Conservation (phyloP, 208 protist genomes). For the Crithidia fasciculata region DNA sequence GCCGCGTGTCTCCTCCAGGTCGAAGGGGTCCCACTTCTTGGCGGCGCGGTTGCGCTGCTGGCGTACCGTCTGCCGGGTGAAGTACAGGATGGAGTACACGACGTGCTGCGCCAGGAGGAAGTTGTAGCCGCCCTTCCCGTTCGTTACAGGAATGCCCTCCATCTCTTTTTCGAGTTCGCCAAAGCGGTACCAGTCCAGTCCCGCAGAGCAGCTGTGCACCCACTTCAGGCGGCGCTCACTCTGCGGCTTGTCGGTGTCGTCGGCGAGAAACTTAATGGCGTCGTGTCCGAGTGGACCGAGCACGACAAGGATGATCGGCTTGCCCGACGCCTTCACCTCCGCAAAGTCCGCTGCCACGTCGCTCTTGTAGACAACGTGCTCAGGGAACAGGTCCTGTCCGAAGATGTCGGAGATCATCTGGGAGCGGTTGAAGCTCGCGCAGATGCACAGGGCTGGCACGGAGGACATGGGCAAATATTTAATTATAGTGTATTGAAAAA, state of each 20-base stretch:
- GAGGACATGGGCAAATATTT: not conserved
- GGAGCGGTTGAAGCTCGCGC: constrained; percentile 22
- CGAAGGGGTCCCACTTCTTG: constrained; percentile 64
- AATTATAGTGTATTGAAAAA: constrained; percentile 11
- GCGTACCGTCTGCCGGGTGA: constrained; percentile 63
- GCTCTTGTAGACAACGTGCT: constrained; percentile 13
- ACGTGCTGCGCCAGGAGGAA: constrained; percentile 63
- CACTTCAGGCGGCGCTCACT: constrained; percentile 58
- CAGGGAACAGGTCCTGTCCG: constrained; percentile 30
- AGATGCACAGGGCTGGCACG: constrained; percentile 31
- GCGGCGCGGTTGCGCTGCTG: constrained; percentile 44
- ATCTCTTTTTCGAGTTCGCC: constrained; percentile 36
- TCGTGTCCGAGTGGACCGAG: constrained; percentile 40
- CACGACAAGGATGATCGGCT: constrained; percentile 46
- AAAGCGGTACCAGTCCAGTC: constrained; percentile 63
- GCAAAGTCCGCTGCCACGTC: constrained; percentile 18
- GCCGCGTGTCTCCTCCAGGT: constrained; percentile 50
- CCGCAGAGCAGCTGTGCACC: constrained; percentile 71
- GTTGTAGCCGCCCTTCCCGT: constrained; percentile 59
- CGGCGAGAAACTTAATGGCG: constrained; percentile 50
- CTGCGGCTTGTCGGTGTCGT: constrained; percentile 49
- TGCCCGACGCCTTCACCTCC: constrained; percentile 40
- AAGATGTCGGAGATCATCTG: constrained; percentile 21
- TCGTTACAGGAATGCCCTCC: constrained; percentile 56
- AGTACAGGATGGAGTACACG: constrained; percentile 76